Evolutionary conservation across 345 rosid genomes (phyloP).

Genomic region (Gossypium thurberi): DNA sequence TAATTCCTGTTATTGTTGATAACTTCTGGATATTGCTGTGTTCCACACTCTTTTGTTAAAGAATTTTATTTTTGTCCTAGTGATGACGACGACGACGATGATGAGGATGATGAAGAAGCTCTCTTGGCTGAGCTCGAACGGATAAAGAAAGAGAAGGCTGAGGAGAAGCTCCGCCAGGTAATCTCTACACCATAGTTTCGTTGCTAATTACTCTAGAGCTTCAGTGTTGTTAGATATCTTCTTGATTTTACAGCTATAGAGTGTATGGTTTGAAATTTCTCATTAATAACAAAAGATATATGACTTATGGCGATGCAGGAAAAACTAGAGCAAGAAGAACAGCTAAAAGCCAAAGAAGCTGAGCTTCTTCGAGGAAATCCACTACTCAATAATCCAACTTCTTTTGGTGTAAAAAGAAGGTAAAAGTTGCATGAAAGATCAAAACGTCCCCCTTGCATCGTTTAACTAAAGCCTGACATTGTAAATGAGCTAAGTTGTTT

Average conservation of each 20-base stretch:
- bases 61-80: slow-evolving; percentile 18
- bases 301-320: slow-evolving; percentile 39
- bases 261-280: not conserved
- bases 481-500: not conserved
- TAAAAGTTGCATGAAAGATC: slow-evolving; percentile 14
- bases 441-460: not conserved
- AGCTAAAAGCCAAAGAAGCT: slow-evolving; percentile 78
- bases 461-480: not conserved
- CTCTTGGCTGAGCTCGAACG: slow-evolving; percentile 89
- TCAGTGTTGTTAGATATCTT: not conserved
- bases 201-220: not conserved
- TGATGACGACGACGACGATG: slow-evolving; percentile 55
- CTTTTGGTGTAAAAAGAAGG: slow-evolving; percentile 86
- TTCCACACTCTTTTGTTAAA: not conserved
- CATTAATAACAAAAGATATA: not conserved
- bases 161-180: slow-evolving; percentile 84
- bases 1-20: not conserved
- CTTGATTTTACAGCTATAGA: not conserved
- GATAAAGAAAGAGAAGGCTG: slow-evolving; percentile 89
- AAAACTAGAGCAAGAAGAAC: slow-evolving; percentile 62
- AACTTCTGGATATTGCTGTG: not conserved
- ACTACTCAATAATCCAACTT: slow-evolving; percentile 62
- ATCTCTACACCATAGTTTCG: slow-evolving; percentile 7
- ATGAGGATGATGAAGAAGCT: slow-evolving; percentile 86
- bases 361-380: slow-evolving; percentile 95